These are phyloP conservation scores for Exophiala phaeomuriformis DNA, from an alignment of 2,329 filamentous ascomycete genomes.

Conservation along the genomic window DNA sequence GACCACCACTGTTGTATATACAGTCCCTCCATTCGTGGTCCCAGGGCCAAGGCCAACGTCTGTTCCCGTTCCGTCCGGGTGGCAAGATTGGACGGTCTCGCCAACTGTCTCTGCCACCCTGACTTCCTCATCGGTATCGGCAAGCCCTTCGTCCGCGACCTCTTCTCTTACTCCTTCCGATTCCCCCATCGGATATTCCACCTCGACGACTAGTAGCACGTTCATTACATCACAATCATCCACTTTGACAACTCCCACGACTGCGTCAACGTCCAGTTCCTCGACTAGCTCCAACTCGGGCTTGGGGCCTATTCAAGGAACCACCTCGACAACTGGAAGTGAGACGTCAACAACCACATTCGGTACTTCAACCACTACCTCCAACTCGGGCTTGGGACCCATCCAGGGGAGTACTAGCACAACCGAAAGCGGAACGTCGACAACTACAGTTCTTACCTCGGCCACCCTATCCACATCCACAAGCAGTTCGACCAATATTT, in stretches of 20 bases:
- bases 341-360: not conserved
- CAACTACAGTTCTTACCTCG: not conserved
- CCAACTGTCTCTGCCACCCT: not conserved
- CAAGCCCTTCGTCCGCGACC: not conserved
- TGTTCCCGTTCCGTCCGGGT: not conserved
- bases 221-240: not conserved
- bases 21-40: constrained; percentile 2
- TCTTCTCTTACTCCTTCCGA: not conserved
- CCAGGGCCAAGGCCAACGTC: not conserved
- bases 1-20: constrained; percentile 5
- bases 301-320: not conserved
- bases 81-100: not conserved
- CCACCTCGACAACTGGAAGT: not conserved
- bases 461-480: not conserved
- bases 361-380: not conserved
- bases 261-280: not conserved
- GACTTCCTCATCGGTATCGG: not conserved
- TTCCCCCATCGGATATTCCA: not conserved
- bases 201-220: not conserved
- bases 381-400: not conserved
- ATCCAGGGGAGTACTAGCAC: not conserved
- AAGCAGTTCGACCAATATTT: not conserved
- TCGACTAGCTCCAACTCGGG: not conserved
- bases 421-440: too few relatives aligned
- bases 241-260: too few relatives aligned